Evolutionary conservation across 495 filamentous ascomycete species (phyloP), one percentile per base, ranked within the genome.

Genomic region (Penicillium pancosmium): DNA sequence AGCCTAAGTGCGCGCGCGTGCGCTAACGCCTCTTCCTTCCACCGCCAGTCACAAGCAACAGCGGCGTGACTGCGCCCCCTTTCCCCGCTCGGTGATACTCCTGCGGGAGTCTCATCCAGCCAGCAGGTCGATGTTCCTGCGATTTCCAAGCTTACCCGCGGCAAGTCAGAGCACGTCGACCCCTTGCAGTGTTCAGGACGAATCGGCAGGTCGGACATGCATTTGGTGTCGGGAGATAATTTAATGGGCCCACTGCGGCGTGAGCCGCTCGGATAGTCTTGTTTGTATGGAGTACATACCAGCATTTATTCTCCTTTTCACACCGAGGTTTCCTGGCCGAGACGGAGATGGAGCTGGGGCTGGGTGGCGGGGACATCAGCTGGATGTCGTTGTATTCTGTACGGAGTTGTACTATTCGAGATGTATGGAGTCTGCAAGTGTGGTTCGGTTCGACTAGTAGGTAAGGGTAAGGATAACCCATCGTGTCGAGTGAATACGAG

Each of bases 1-100:
- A 72, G 74, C 59, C 63, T 64, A 60, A 40, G 38, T 48, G 46
- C 34, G 56, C 58, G 57, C 47, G 55, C 51, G 35, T 44, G 52
- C 54, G 53, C 36, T 60, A 57, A 56, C 54, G 41, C 51, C 52
- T 55, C 33, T 40, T 7, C 23, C 43, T 57, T 38, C 56, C 33
- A 44, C 48, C 27, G 21, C 27, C 27, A 51, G 27, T 51, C 49
- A 34, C 31, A 51, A 11, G 9, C 10, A 18, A 36, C 49, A 12
- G 15, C 13, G n/a, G 16, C 49, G 11, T 50, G 49, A 36, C 33
- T 51, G 49, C 49, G 33, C 33, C 49, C n/a, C 49, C 41, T 31
- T 31, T 31, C 27, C 27, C 27, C 27, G 27, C 27, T 9, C 27
- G 27, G 27, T 31, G 27, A 31, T 31, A 31, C 27, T 31, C 6